Conservation (phyloP, 257 asterid genomes). For the Petrea volubilis region DNA sequence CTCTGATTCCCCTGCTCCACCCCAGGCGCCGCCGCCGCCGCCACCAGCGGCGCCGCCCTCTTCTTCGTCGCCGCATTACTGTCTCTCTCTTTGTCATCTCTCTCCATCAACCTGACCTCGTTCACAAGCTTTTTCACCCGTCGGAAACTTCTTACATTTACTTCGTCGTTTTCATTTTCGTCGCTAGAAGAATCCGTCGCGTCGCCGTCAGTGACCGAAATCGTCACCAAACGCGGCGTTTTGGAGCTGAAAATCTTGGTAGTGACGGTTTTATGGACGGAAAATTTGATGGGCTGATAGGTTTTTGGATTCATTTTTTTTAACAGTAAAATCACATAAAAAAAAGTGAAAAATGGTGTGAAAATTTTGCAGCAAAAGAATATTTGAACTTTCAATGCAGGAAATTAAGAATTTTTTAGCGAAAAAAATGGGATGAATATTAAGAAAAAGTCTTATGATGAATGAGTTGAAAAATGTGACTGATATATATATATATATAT, state of each 20-base stretch:
- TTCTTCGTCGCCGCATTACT: constrained; percentile 19
- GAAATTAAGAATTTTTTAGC: background rate
- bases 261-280: constrained; percentile 32
- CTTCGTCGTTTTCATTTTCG: constrained; percentile 25
- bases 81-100: background rate
- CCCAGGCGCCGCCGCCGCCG: constrained; percentile 7
- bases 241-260: constrained; percentile 25
- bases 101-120: constrained; percentile 53
- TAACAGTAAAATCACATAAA: background rate
- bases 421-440: background rate
- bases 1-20: constrained; percentile 10
- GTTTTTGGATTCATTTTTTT: constrained; percentile 30
- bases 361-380: background rate
- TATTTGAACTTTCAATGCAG: no score
- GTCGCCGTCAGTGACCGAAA: constrained; percentile 57
- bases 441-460: background rate
- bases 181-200: constrained; percentile 75
- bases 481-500: no score
- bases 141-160: background rate
- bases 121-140: constrained; percentile 43
- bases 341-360: background rate
- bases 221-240: constrained; percentile 48
- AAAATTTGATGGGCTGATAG: constrained; percentile 23
- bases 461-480: no score
- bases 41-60: background rate